Evolutionary conservation across 352 stramenopile genomes (phyloP), one percentile per base, ranked within the genome.

Genomic region (Elongisporangium prolatum): DNA sequence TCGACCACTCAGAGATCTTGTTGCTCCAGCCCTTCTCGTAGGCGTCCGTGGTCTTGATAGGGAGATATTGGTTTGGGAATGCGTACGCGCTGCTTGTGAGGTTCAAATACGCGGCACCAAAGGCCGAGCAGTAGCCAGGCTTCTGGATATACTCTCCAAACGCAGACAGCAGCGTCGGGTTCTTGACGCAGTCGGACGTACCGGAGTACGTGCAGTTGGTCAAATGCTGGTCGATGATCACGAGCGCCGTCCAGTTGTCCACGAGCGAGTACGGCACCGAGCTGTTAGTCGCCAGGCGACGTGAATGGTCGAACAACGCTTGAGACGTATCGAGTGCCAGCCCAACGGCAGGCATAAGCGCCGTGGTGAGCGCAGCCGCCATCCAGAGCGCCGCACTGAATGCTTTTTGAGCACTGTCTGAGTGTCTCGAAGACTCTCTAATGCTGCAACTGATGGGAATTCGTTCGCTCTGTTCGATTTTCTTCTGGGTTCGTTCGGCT

Each of bases 171-270:
- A 50, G 61, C 25, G 67, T 79, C 16, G 80, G 74, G 48, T 88
- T 71, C 28, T 84, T 54, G 21, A 93, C 50, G 56, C 84, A 93
- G 17, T 85, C 63, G 18, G 77, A 68, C 22, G 58, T 72, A 34
- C 74, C 72, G 17, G 84, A 90, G 68, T 88, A 90, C 59, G 74
- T 84, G 61, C 84, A 93, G 21, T 65, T 77, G 50, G 78, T 84
- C 5, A 86, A 61, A 34, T 85, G 68, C 48, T 80, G 59, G 11
- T 75, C 56, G 50, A 87, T 58, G 20, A 61, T 63, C 14, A 66
- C 62, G 21, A 84, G 64, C 16, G 64, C 72, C n/a, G 66, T 73
- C 10, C 50, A 48, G 54, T 84, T 79, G 17, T 72, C 60, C 13
- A 68, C 65, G 4, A 81, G 67, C 17, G 71, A 71, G 60, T 70